Percentiles rank a stretch among this genome's conserved stretches.
Evolutionary conservation across 1,284 basidiomycete species (phyloP).

Genomic region (Agaricales sp.): DNA sequence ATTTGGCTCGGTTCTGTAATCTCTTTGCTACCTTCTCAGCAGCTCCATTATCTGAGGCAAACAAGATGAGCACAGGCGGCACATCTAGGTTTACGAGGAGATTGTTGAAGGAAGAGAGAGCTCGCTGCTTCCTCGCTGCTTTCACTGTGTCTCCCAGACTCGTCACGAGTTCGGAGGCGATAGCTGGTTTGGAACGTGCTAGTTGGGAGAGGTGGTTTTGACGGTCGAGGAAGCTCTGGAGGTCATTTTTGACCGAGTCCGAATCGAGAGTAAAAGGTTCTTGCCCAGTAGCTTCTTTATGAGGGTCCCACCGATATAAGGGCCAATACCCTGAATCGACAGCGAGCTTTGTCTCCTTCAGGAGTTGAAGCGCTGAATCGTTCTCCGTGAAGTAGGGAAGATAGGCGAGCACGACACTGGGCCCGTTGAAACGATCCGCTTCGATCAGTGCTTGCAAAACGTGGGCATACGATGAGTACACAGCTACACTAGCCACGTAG

Average conservation of each 20-base stretch:
- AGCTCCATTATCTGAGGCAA: slow-evolving; percentile 89
- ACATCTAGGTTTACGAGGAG: slow-evolving; percentile 83
- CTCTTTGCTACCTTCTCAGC: slow-evolving; percentile 96
- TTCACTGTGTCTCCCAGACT: slow-evolving; percentile 80
- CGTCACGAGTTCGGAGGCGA: slow-evolving; percentile 79
- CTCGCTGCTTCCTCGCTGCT: slow-evolving; percentile 77
- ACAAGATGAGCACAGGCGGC: slow-evolving; percentile 82
- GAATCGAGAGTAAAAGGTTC: slow-evolving; percentile 93
- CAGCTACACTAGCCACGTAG: slow-evolving; percentile 91
- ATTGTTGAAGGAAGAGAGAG: slow-evolving; percentile 80
- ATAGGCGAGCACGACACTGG: slow-evolving; percentile 91
- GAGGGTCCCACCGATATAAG: slow-evolving; percentile 95
- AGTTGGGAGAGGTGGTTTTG: slow-evolving; percentile 96
- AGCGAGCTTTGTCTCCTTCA: slow-evolving; percentile 96
- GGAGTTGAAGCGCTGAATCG: slow-evolving; percentile 74
- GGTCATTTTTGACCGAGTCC: slow-evolving; percentile 87
- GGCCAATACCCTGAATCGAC: slow-evolving; percentile 98
- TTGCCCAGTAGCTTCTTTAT: slow-evolving; percentile 61
- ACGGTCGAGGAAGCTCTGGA: slow-evolving; percentile 92
- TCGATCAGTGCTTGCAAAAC: slow-evolving; percentile 90
- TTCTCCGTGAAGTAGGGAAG: slow-evolving; percentile 80
- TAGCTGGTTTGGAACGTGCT: slow-evolving; percentile 67
- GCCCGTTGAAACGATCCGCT: slow-evolving; percentile 85
- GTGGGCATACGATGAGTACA: slow-evolving; percentile 93
- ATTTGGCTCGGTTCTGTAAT: slow-evolving; percentile 74